phyloP scores from a whole-genome alignment of 768 basidiomycete genomes.

The Omphalotus guepiniiformis region DNA sequence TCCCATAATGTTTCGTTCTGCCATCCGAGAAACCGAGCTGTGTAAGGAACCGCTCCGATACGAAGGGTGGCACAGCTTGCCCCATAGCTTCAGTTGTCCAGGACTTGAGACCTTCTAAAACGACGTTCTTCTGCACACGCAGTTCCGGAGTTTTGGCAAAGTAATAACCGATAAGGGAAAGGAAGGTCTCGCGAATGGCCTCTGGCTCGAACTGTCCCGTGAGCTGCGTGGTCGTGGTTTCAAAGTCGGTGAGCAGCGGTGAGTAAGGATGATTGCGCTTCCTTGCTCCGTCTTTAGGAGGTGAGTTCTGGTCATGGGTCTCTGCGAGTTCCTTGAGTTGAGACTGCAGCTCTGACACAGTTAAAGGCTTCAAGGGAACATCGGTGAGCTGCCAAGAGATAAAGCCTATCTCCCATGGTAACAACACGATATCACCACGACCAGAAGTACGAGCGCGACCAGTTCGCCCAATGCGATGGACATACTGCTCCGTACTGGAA shows the following conservation, averaged over 20 bases:
- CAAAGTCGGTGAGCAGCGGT: constrained; percentile 22
- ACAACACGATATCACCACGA: constrained; percentile 74
- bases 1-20: neutral
- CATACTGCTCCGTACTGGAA: constrained; percentile 60
- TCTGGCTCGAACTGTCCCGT: constrained; percentile 38
- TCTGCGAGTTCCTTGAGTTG: constrained; percentile 45
- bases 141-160: constrained; percentile 45
- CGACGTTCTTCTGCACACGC: constrained; percentile 33
- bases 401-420: constrained; percentile 77
- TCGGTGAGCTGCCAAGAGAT: constrained; percentile 55
- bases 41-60: constrained; percentile 44
- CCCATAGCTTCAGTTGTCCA: constrained; percentile 62
- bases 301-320: constrained; percentile 42
- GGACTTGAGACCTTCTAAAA: constrained; percentile 54
- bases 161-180: constrained; percentile 73
- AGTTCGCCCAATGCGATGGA: constrained; percentile 84
- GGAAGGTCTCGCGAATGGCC: constrained; percentile 57
- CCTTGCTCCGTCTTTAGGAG: constrained; percentile 2
- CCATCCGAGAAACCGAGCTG: constrained; percentile 26
- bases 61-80: constrained; percentile 44
- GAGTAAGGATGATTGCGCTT: neutral
- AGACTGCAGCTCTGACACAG: constrained; percentile 39
- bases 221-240: constrained; percentile 26
- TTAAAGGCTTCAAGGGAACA: constrained; percentile 65
- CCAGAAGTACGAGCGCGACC: constrained; percentile 58